Percentiles rank a stretch among this genome's conserved stretches.
These are phyloP conservation scores for Asterophora parasitica DNA, from an alignment of 768 basidiomycete species.

Conservation along the genomic window DNA sequence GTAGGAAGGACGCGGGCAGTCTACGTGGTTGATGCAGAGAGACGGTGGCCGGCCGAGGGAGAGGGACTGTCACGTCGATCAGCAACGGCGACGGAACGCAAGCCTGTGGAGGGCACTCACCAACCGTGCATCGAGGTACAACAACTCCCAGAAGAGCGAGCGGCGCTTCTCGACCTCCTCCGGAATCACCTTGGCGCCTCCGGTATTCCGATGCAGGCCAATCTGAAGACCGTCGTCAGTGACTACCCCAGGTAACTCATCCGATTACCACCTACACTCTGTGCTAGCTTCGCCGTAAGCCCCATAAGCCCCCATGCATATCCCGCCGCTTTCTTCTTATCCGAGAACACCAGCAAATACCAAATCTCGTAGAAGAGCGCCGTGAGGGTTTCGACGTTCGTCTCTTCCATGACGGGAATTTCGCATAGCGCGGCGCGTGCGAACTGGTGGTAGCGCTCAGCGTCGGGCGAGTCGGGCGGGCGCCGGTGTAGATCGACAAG, in stretches of 20 bases:
- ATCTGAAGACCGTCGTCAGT: slow-evolving; percentile 2
- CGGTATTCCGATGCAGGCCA: slow-evolving; percentile 39
- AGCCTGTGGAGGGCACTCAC: slow-evolving; percentile 26
- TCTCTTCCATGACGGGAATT: slow-evolving; percentile 63
- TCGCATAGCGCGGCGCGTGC: slow-evolving; percentile 58
- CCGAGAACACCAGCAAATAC: slow-evolving; percentile 66
- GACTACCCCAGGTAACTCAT: slow-evolving; percentile 17
- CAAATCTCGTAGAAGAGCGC: slow-evolving; percentile 60
- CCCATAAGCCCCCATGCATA: slow-evolving; percentile 55
- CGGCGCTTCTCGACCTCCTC: slow-evolving; percentile 68
- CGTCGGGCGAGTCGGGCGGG: slow-evolving; percentile 44
- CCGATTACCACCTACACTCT: slow-evolving; percentile 68
- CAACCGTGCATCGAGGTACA: slow-evolving; percentile 61
- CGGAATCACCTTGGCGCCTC: slow-evolving; percentile 61
- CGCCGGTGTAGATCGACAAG: slow-evolving; percentile 53
- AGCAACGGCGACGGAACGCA: slow-evolving; percentile 2
- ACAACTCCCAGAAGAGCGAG: slow-evolving; percentile 66
- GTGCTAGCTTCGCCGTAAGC: slow-evolving; percentile 55
- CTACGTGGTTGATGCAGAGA: slow-evolving; percentile 54
- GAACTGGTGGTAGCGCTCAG: slow-evolving; percentile 54
- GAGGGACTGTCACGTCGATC: slow-evolving; percentile 36
- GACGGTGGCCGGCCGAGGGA: slow-evolving; percentile 69
- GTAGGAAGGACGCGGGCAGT: slow-evolving; percentile 49
- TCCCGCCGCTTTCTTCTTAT: slow-evolving; percentile 60
- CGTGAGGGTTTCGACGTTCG: slow-evolving; percentile 57